These are phyloP conservation scores for Ustilago cynodontis DNA, from an alignment of 1,284 basidiomycete genomes.

Conservation along the genomic window DNA sequence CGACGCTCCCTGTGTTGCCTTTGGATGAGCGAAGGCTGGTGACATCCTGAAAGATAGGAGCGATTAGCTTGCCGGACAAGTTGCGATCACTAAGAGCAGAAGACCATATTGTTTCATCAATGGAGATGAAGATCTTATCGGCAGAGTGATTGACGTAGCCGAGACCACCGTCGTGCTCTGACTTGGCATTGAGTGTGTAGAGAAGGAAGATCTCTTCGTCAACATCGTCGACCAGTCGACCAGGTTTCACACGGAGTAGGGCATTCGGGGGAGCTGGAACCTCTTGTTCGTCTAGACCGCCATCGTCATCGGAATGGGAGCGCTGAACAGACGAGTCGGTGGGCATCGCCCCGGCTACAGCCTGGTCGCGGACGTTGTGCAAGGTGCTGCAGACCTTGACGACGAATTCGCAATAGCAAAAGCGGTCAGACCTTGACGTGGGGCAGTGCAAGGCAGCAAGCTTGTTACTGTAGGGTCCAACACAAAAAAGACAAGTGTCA, in stretches of 20 bases:
- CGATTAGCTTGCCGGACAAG: conserved; percentile 23
- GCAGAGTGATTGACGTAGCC: conserved; percentile 49
- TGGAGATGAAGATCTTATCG: conserved; percentile 43
- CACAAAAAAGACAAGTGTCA: background rate
- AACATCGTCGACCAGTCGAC: conserved; percentile 38
- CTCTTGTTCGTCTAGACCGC: background rate
- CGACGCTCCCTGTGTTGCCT: conserved; percentile 65
- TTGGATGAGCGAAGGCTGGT: conserved; percentile 56
- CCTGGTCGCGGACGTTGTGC: background rate
- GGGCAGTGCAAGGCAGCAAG: background rate
- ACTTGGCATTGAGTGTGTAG: conserved; percentile 41
- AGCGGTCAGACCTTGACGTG: background rate
- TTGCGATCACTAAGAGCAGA: conserved; percentile 25
- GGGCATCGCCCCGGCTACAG: background rate
- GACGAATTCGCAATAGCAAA: too few species aligned
- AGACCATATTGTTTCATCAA: conserved; percentile 27
- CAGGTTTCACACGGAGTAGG: conserved; percentile 15
- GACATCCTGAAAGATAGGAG: conserved; percentile 45
- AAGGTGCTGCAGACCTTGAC: background rate
- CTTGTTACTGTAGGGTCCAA: background rate
- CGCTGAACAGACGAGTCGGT: background rate
- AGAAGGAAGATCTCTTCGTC: conserved; percentile 61
- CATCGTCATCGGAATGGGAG: background rate
- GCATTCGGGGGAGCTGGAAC: conserved; percentile 19
- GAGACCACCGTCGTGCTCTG: conserved; percentile 46